These are phyloP conservation scores for Globisporangium cystogenes DNA, from an alignment of 352 stramenopile species.

Conservation along the genomic window DNA sequence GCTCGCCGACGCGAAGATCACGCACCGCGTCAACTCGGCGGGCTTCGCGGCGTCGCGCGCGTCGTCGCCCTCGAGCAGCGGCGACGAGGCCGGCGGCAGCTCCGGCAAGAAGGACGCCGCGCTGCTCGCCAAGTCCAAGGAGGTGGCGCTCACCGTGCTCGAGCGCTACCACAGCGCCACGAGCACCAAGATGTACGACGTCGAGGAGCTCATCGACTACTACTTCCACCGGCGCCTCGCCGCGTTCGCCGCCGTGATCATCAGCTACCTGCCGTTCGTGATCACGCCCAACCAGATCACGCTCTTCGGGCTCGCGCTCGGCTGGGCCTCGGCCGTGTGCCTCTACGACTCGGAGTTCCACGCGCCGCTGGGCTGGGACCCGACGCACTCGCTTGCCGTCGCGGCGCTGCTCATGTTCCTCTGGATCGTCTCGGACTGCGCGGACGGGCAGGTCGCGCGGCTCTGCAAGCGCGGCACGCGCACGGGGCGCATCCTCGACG, in stretches of 20 bases:
- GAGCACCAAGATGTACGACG: constrained; percentile 84
- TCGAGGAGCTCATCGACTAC: constrained; percentile 82
- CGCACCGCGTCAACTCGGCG: constrained; percentile 14
- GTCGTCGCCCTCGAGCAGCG: constrained; percentile 29
- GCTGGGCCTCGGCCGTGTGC: constrained; percentile 60
- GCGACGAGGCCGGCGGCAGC: constrained; percentile 24
- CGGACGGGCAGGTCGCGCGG: constrained; percentile 74
- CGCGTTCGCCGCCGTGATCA: constrained; percentile 61
- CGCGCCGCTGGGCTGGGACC: constrained; percentile 52
- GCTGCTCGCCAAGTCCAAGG: constrained; percentile 21
- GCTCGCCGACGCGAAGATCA: constrained; percentile 12
- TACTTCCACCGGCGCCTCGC: constrained; percentile 80
- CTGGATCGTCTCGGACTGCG: constrained; percentile 86
- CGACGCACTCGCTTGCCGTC: constrained; percentile 42
- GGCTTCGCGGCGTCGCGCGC: constrained; percentile 25
- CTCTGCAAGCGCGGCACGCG: constrained; percentile 79
- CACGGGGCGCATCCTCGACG: constrained; percentile 76
- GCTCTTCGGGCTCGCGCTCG: constrained; percentile 64
- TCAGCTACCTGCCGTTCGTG: constrained; percentile 80
- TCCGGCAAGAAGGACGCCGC: constrained; percentile 11
- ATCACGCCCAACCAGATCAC: constrained; percentile 87
- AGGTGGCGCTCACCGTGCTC: constrained; percentile 33
- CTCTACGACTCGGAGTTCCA: constrained; percentile 84
- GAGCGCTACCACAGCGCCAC: constrained; percentile 69
- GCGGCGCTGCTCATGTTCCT: constrained; percentile 65